Conservation (phyloP, 257 asterid genomes). For the Sherardia arvensis region DNA sequence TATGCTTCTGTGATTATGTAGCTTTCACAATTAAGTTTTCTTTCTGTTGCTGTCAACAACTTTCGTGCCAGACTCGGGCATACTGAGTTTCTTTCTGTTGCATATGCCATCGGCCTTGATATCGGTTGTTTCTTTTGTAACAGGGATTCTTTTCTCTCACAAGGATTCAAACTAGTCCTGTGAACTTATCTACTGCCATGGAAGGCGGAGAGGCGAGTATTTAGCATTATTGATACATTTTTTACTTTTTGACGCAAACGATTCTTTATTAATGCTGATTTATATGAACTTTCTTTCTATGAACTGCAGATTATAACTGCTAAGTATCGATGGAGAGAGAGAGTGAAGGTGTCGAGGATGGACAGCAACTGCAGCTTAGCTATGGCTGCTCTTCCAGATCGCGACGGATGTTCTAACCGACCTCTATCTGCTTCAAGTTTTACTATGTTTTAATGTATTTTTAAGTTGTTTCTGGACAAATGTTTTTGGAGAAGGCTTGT, state of each 20-base stretch:
- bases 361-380: neutral
- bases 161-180: conserved; percentile 65
- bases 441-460: neutral
- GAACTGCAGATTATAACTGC: neutral
- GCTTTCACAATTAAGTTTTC: neutral
- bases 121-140: neutral
- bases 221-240: neutral
- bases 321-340: neutral
- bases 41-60: neutral
- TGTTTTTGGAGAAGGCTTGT: neutral
- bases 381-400: no score
- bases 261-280: neutral
- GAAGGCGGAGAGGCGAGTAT: neutral
- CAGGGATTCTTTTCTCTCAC: conserved; percentile 56
- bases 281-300: neutral
- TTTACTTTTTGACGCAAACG: neutral
- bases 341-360: neutral
- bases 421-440: neutral
- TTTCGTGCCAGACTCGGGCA: neutral
- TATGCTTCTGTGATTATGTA: neutral
- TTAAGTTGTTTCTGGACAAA: neutral
- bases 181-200: conserved; percentile 5
- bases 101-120: neutral
- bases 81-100: neutral
- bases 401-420: no score